Evolutionary conservation across 352 stramenopile species (phyloP).

Genomic region (Elongisporangium anandrum): DNA sequence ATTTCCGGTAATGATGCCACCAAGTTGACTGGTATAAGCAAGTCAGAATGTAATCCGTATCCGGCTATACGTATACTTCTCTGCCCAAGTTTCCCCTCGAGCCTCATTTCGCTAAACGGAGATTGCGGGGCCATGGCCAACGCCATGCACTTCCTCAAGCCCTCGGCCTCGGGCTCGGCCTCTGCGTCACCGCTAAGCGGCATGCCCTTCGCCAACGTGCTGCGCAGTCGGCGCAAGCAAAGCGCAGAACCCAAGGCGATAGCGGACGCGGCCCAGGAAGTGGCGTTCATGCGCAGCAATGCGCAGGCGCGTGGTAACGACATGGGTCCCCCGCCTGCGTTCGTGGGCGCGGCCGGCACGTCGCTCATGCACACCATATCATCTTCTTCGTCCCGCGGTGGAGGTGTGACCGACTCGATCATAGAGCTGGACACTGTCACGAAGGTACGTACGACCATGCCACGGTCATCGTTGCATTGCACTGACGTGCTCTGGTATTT

Average conservation of each 20-base stretch:
- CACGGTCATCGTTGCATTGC: background rate
- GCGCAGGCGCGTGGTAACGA: background rate
- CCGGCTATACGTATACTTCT: background rate
- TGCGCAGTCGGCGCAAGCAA: background rate
- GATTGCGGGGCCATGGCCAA: background rate
- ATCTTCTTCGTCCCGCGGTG: background rate
- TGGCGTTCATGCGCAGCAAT: background rate
- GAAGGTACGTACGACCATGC: conserved; percentile 10
- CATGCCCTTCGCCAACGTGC: background rate
- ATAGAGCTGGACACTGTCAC: conserved; percentile 21
- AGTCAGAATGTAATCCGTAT: background rate
- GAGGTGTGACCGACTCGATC: background rate
- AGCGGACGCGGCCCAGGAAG: background rate
- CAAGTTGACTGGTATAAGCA: background rate
- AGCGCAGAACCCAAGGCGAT: background rate
- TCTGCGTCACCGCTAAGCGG: background rate
- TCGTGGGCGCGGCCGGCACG: background rate
- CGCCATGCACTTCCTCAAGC: background rate
- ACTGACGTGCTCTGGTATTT: background rate
- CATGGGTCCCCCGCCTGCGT: background rate
- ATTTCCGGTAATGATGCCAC: background rate
- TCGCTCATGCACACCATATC: background rate
- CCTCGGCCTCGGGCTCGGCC: background rate
- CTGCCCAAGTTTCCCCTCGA: background rate
- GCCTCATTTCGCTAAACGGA: background rate